phyloP scores from a whole-genome alignment of 2,329 filamentous ascomycete species.

The Aspergillus unguis region DNA sequence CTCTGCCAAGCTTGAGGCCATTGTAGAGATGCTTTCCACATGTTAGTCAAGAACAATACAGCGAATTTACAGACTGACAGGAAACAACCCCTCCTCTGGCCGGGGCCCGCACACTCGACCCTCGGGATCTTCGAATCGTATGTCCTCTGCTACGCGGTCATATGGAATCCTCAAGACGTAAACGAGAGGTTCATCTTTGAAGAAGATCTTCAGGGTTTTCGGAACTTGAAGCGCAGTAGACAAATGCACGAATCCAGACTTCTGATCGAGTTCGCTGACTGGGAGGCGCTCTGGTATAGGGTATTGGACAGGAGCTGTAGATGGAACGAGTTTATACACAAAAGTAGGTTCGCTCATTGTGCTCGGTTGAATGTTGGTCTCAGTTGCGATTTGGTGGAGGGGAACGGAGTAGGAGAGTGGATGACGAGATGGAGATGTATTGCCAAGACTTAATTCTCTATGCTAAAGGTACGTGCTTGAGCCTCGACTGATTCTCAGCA shows the following conservation, averaged over 20 bases:
- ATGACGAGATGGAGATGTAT: neutral
- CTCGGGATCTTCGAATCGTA: slow-evolving; percentile 40
- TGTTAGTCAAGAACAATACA: neutral
- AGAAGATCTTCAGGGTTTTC: slow-evolving; percentile 39
- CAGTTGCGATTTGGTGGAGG: too few species aligned
- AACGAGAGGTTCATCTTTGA: slow-evolving; percentile 35
- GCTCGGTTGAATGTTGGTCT: neutral
- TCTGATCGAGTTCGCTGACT: slow-evolving; percentile 36
- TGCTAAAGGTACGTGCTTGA: neutral
- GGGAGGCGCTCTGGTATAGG: slow-evolving; percentile 35
- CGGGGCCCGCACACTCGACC: slow-evolving; percentile 35
- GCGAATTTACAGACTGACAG: slow-evolving; percentile 26
- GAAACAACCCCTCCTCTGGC: slow-evolving; percentile 39
- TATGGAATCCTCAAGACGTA: slow-evolving; percentile 39
- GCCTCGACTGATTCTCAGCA: neutral
- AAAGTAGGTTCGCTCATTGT: slow-evolving; percentile 30
- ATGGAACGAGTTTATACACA: slow-evolving; percentile 40
- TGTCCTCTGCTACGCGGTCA: slow-evolving; percentile 24
- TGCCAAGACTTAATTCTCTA: neutral
- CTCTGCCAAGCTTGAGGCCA: slow-evolving; percentile 34
- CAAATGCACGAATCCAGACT: slow-evolving; percentile 39
- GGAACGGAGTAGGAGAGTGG: neutral
- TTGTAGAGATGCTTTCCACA: slow-evolving; percentile 37
- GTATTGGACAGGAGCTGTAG: slow-evolving; percentile 33
- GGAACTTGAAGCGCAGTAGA: slow-evolving; percentile 37